Evolutionary conservation across 2,329 filamentous ascomycete species (phyloP).

Genomic region (Aciculosporium take): DNA sequence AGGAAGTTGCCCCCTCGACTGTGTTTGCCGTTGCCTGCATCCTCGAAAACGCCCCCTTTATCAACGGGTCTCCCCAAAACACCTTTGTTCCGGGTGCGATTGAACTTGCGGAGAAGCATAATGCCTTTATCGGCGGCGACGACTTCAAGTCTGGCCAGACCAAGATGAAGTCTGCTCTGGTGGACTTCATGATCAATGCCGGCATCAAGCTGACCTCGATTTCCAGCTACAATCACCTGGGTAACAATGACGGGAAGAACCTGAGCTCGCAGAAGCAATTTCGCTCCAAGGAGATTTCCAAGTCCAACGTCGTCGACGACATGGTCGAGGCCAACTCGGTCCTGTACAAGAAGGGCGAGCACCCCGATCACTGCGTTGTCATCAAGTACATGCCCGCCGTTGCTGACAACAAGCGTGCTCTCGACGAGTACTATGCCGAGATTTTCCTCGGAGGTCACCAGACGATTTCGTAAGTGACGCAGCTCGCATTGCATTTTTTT

Average conservation of each 20-base stretch:
- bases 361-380: conserved; percentile 95
- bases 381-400: conserved; percentile 99
- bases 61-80: conserved; percentile 98
- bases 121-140: conserved; percentile 87
- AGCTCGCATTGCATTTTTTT: background rate
- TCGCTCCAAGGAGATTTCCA: conserved; percentile 98
- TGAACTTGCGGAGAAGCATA: conserved; percentile 72
- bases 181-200: conserved; percentile 96
- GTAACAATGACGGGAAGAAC: conserved; percentile 99
- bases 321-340: conserved; percentile 95
- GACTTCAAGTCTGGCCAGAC: conserved; percentile 99
- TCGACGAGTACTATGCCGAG: conserved; percentile 98
- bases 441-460: conserved; percentile 98
- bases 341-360: conserved; percentile 81
- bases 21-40: conserved; percentile 93
- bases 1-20: conserved; percentile 87
- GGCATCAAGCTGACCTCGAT: conserved; percentile 98
- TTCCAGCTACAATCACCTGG: conserved; percentile 97
- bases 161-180: conserved; percentile 99
- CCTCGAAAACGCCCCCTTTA: conserved; percentile 80
- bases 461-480: conserved; percentile 61
- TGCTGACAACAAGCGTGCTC: conserved; percentile 94
- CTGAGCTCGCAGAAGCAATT: conserved; percentile 95
- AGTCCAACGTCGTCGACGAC: conserved; percentile 98
- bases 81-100: conserved; percentile 93